Base-by-base conservation (phyloP, 2,329 filamentous ascomycete species). In the Lasiodiplodia theobromae region DNA sequence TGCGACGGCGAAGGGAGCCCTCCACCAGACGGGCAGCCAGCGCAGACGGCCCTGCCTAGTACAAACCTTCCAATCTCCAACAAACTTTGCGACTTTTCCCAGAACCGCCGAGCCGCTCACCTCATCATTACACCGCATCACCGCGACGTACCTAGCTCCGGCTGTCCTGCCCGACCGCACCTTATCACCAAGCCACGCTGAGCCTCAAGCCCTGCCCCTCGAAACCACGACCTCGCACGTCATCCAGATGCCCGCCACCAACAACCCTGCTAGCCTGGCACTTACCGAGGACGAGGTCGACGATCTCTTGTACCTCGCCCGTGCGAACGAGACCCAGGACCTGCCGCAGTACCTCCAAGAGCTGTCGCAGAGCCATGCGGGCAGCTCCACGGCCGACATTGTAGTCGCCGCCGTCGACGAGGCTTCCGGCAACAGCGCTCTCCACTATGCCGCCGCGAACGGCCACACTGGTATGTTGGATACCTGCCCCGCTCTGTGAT, bases 381-480 rank as follows among this genome's bases (percentile, higher is more conserved):
- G 53, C 53, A 54, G 51, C 44, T 79, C 87, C 0, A 85, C 87
- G n/a, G 86, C 90, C 68, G 74, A 74, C 56, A 86, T 97, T 69
- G 79, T 97, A 57, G 79, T 86, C 62, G 87, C 88, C 16, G 91
- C 92, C 28, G 88, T 89, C 72, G 94, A 97, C 77, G 85, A 88
- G 52, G 87, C 90, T 72, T 92, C 90, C 71, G 92, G 92, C 68
- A 96, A 94, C 71, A 91, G 91, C 66, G 84, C 89, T 57, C 80
- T 98, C 76, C 96, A 99, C 81, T 97, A 96, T 88, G 93, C 94
- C 8, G 90, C 93, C 28, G 96, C 93, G 31, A 99, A 99, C 77
- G 95, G 95, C 1, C 91, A 97, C 77, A 76, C 88, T 70, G 91
- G 93, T 94, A 86, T 49, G 54, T 68, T 54, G 52, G 11, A 34